These are phyloP conservation scores for Crithidia fasciculata DNA, from an alignment of 208 protist species.

Conservation along the genomic window DNA sequence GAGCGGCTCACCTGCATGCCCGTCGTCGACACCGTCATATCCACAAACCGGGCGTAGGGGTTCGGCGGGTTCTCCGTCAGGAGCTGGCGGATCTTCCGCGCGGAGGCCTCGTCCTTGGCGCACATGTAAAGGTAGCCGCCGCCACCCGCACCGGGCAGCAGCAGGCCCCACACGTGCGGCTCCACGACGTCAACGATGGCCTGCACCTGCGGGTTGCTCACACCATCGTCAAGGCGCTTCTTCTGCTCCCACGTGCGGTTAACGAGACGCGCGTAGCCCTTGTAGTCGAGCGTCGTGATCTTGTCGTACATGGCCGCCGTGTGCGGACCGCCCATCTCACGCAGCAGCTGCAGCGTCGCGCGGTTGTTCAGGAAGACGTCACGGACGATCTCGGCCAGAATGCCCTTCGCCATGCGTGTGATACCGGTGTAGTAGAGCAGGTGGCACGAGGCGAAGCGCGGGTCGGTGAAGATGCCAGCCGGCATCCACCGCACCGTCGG, in stretches of 20 bases:
- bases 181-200: slow-evolving; percentile 45
- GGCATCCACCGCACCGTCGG: slow-evolving; percentile 53
- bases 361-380: slow-evolving; percentile 49
- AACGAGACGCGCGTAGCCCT: slow-evolving; percentile 40
- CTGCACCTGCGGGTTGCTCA: slow-evolving; percentile 39
- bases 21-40: slow-evolving; percentile 44
- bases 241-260: slow-evolving; percentile 59
- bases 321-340: slow-evolving; percentile 43
- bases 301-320: slow-evolving; percentile 47
- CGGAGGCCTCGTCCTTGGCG: slow-evolving; percentile 50
- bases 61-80: slow-evolving; percentile 47
- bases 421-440: slow-evolving; percentile 74
- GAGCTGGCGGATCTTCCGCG: slow-evolving; percentile 40
- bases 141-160: slow-evolving; percentile 66
- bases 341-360: slow-evolving; percentile 34
- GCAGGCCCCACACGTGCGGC: slow-evolving; percentile 50
- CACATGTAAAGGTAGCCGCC: slow-evolving; percentile 75
- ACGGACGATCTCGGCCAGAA: slow-evolving; percentile 51
- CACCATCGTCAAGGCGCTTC: slow-evolving; percentile 47
- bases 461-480: slow-evolving; percentile 44
- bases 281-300: slow-evolving; percentile 49
- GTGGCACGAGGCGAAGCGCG: slow-evolving; percentile 37
- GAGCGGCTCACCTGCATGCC: slow-evolving; percentile 47
- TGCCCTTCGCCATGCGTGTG: slow-evolving; percentile 49
- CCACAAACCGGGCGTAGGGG: slow-evolving; percentile 56